A percentile compares a stretch with the other conserved stretches of the same genome.
Conservation (phyloP, 306 rosid species). For the Gastrolobium villosum region DNA sequence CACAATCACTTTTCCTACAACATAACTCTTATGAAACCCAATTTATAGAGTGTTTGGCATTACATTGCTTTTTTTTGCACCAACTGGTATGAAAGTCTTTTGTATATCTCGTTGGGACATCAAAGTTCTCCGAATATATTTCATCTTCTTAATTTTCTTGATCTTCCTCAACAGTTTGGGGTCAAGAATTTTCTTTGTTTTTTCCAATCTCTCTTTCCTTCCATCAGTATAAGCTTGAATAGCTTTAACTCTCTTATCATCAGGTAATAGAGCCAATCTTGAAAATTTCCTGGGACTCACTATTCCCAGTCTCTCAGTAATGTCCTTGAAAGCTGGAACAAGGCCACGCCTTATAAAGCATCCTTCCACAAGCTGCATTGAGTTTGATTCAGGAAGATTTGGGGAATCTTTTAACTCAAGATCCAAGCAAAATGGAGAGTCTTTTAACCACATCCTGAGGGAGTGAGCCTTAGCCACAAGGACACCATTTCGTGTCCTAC, state of each 20-base stretch:
- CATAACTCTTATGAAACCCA: no score
- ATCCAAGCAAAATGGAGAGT: conserved; percentile 93
- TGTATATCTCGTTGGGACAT: conserved; percentile 44
- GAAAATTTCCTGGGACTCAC: conserved; percentile 95
- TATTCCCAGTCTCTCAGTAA: conserved; percentile 72
- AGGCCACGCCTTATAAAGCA: conserved; percentile 91
- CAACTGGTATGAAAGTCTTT: conserved; percentile 50
- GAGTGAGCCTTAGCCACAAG: conserved; percentile 97
- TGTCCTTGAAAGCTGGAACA: conserved; percentile 88
- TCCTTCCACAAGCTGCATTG: conserved; percentile 83
- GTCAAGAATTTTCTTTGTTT: conserved; percentile 60
- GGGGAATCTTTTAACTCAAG: conserved; percentile 87
- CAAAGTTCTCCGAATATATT: conserved; percentile 54
- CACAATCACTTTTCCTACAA: no score
- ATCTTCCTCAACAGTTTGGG: conserved; percentile 56
- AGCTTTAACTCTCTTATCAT: conserved; percentile 75
- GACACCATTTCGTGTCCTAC: conserved; percentile 81
- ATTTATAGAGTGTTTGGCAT: conserved; percentile 23
- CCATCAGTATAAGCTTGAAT: conserved; percentile 78
- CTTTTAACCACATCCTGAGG: conserved; percentile 96
- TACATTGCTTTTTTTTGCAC: conserved; percentile 26
- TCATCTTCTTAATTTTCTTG: conserved; percentile 59
- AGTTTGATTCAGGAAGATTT: conserved; percentile 71
- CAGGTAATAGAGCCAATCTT: conserved; percentile 87
- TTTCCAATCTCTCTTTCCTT: conserved; percentile 81